Evolutionary conservation across 208 protist species (phyloP), one percentile per base, ranked within the genome.

Genomic region (Crithidia bombi): DNA sequence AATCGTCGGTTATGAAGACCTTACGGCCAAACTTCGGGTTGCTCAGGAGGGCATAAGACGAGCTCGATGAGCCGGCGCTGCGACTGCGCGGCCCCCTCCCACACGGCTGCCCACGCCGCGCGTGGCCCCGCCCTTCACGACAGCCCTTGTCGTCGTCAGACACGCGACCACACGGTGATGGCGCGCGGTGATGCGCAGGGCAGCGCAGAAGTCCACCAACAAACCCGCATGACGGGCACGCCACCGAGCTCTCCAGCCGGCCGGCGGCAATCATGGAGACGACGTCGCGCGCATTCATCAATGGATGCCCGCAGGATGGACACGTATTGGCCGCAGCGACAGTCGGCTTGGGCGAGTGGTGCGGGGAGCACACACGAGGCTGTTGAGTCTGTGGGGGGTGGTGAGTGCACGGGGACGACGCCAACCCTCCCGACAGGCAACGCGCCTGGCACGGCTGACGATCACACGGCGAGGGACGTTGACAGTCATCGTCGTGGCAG

Each of bases 1-100:
- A 68, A 57, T 91, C 84, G 63, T 96, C 88, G 4, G 91, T 94
- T 47, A 96, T 91, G 62, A 87, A 93, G 44, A 93, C 82, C 65
- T 91, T 94, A 15, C 79, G 77, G 11, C 91, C 91, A 46, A 84
- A 83, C 33, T 69, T 46, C 7, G 81, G 74, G 21, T 62, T 54
- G 19, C 51, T 46, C 17, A 70, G 69, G 25, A 25, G 9, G 30
- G 30, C 57, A 41, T 50, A 30, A 0, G 59, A 54, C n/a, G 43
- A 49, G 19, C 28, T 15, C 17, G 39, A 51, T 15, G 47, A 51
- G 46, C 39, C 56, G 44, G 49, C 59, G 44, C 62, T 74, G 46
- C 41, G 51, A 23, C 54, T 75, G 66, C 54, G 52, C 44, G 28
- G 36, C 26, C 33, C 15, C 23, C 5, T 6, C 12, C 30, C 30